phyloP scores from a whole-genome alignment of 2,329 filamentous ascomycete genomes.

The Fusarium floridanum region DNA sequence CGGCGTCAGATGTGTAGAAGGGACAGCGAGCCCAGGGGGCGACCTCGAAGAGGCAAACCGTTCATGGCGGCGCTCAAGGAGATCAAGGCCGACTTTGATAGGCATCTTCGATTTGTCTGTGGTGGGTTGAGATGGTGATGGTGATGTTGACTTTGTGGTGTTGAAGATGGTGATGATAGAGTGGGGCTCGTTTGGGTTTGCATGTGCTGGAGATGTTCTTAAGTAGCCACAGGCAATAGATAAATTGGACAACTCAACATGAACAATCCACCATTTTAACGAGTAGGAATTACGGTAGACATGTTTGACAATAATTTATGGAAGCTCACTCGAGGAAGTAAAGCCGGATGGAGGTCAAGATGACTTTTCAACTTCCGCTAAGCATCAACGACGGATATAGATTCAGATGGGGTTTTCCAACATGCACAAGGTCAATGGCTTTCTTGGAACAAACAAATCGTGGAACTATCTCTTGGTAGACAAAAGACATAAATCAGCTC shows the following conservation, averaged over 20 bases:
- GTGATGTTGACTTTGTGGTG: constrained; percentile 13
- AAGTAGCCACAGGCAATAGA: background rate
- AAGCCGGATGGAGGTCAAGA: background rate
- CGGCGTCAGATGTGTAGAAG: too few species aligned
- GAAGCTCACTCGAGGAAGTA: background rate
- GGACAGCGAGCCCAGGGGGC: too few species aligned
- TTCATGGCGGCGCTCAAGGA: too few species aligned
- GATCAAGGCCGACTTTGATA: too few species aligned
- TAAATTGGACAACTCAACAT: background rate
- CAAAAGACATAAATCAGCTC: background rate
- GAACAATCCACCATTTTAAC: background rate
- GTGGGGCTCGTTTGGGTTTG: background rate
- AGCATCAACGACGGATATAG: too few species aligned
- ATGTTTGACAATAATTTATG: background rate
- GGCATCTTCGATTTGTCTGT: too few species aligned
- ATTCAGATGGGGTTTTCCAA: too few species aligned
- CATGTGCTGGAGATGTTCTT: background rate
- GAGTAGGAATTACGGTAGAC: background rate
- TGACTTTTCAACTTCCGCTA: background rate
- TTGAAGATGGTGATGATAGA: background rate
- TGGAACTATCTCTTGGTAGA: too few species aligned
- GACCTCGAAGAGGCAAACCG: too few species aligned
- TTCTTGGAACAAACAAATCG: background rate
- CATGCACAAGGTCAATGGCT: too few species aligned
- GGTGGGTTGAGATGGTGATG: background rate